Evolutionary conservation across 805 yeast genomes (phyloP).

Genomic region (Starmera quercuum): DNA sequence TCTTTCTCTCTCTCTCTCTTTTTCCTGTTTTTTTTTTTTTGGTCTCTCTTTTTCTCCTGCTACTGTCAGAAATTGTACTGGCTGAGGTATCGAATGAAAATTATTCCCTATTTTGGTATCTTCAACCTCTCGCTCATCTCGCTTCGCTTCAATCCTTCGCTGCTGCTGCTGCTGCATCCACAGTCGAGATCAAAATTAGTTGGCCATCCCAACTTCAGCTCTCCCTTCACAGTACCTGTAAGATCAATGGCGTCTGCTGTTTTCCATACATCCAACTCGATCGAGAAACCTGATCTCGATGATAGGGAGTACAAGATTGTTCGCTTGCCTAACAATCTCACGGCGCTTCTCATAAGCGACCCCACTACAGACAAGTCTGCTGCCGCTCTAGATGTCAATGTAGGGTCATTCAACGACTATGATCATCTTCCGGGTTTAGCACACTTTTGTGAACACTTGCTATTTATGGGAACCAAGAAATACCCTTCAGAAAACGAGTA

Average conservation of each 20-base stretch:
- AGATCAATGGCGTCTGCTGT: not conserved
- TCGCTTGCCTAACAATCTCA: conserved; percentile 47
- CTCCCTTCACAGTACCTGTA: too few relatives aligned
- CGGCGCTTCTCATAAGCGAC: conserved; percentile 60
- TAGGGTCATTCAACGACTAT: conserved; percentile 70
- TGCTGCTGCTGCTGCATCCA: too few relatives aligned
- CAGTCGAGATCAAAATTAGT: not conserved
- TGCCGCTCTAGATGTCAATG: conserved; percentile 72
- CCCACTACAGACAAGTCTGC: conserved; percentile 68
- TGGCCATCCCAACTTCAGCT: too few relatives aligned
- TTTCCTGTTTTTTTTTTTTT: too few relatives aligned
- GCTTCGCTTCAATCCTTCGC: too few relatives aligned
- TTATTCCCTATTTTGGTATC: too few relatives aligned
- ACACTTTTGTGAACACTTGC: conserved; percentile 66
- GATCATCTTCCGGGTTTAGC: conserved; percentile 64
- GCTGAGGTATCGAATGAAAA: too few relatives aligned
- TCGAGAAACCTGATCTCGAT: conserved; percentile 45
- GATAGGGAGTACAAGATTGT: conserved; percentile 70
- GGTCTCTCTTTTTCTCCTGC: too few relatives aligned
- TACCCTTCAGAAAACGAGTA: conserved; percentile 77
- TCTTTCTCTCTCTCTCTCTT: too few relatives aligned
- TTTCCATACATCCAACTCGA: conserved; percentile 18
- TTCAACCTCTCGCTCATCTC: too few relatives aligned
- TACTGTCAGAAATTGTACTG: too few relatives aligned
- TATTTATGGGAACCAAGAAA: conserved; percentile 76